Evolutionary conservation across 2,329 filamentous ascomycete genomes (phyloP).

Genomic region (Colletotrichum sp.): DNA sequence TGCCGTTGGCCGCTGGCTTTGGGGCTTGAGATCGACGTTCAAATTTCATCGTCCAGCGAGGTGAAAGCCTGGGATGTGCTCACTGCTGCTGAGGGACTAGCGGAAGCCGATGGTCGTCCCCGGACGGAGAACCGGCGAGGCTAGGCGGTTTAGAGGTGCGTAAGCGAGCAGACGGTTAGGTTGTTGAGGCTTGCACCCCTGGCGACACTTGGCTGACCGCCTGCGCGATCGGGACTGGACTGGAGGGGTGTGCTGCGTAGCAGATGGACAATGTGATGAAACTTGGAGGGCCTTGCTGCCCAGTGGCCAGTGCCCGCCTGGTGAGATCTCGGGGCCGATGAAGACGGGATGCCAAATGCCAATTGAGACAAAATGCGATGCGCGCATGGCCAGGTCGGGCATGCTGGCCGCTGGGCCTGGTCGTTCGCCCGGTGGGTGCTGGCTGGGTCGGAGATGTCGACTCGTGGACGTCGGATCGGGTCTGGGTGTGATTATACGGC

Average conservation of each 20-base stretch:
- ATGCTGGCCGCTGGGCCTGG: background rate
- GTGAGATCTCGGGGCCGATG: background rate
- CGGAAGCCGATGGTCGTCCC: conserved; percentile 12
- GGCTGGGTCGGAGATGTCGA: background rate
- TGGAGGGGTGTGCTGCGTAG: background rate
- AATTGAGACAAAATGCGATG: background rate
- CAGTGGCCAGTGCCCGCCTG: background rate
- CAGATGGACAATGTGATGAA: background rate
- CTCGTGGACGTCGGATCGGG: conserved; percentile 1
- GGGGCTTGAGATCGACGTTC: background rate
- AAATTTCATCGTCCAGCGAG: background rate
- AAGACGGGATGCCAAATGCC: conserved; percentile 11
- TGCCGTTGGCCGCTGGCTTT: background rate
- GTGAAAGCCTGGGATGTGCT: background rate
- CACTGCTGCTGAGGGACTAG: background rate
- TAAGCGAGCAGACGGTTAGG: conserved; percentile 20
- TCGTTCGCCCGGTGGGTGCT: background rate
- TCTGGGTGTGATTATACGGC: conserved; percentile 10
- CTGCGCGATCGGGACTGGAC: background rate
- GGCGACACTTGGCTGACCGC: conserved; percentile 5
- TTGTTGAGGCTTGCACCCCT: conserved; percentile 22
- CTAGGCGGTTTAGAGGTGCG: conserved; percentile 19
- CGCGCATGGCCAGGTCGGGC: conserved; percentile 4
- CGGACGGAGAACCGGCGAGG: conserved; percentile 18
- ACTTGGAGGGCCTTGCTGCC: background rate